phyloP scores from a whole-genome alignment of 139 green algal species.

The Yamagishiella unicocca region DNA sequence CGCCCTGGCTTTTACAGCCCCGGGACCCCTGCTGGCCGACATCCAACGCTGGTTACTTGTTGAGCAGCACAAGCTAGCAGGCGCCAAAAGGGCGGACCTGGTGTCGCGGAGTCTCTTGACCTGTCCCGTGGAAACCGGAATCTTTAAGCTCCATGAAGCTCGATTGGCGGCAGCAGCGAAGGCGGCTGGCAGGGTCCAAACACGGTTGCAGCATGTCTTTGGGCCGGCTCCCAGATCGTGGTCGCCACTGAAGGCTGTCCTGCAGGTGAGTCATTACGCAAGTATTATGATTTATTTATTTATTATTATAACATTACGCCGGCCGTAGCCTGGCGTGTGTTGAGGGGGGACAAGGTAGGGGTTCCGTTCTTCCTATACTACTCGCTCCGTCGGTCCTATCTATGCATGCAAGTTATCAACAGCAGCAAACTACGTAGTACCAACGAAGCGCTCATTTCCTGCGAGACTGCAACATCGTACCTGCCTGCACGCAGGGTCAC shows the following conservation, averaged over 20 bases:
- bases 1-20: neutral
- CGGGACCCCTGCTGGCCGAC: neutral
- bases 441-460: too few relatives aligned
- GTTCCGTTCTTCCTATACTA: too few relatives aligned
- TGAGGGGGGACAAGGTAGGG: too few relatives aligned
- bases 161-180: neutral
- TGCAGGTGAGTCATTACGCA: slow-evolving; percentile 9
- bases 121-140: neutral
- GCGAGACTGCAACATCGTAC: too few relatives aligned
- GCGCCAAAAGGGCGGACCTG: neutral
- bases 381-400: too few relatives aligned
- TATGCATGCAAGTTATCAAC: too few relatives aligned
- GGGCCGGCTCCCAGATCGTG: neutral
- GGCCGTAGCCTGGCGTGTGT: too few relatives aligned
- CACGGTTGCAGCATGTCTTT: neutral
- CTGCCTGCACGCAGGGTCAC: too few relatives aligned
- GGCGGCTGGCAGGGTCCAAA: neutral
- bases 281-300: too few relatives aligned
- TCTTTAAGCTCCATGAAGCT: neutral
- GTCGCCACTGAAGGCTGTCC: neutral
- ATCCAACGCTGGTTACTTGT: neutral
- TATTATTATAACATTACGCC: too few relatives aligned
- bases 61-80: neutral
- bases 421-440: too few relatives aligned
- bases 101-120: neutral